Evolutionary conservation across 2,329 filamentous ascomycete genomes (phyloP), one percentile per base, ranked within the genome.

Genomic region (Fusarium stilboides): DNA sequence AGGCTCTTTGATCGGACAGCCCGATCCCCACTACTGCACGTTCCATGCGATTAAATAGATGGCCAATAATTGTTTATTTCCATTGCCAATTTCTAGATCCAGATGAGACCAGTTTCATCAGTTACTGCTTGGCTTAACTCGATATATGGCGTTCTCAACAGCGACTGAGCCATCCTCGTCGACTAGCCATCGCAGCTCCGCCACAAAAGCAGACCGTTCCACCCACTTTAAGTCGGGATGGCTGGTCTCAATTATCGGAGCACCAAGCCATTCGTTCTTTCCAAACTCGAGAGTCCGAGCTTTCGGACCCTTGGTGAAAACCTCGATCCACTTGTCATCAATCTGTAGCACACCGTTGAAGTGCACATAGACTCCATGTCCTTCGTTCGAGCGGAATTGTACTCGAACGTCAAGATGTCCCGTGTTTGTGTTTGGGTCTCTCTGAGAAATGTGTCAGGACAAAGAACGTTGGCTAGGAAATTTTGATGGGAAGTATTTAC

Each of bases 281-380:
- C 56, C 58, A 28, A 61, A 62, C 2, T 62, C 45, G 0, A 62
- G 56, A 8, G 58, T 62, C n/a, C 56, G 39, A 6, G 56, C 56
- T 13, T 53, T 45, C 0, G 58, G 39, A 0, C 44, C 44, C 14
- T 33, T 7, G 2, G 56, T 62, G 2, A 62, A 62, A 1, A 62
- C 58, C 2, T 62, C 58, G 56, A 62, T 62, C 56, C 58, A 62
- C 4, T 61, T 61, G 3, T 61, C 44, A 15, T 62, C 39, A 7
- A 62, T 62, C 9, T 61, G 39, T 1, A 62, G 8, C 10, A 62
- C 24, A 0, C 56, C 58, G 0, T 44, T 9, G 6, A 61, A 53
- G 26, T 61, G 22, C 2, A 62, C 20, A 0, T 61, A 62, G 1
- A 62, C n/a, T 0, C 56, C 44, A 2, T 62, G 37, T 0, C 56